Conservation (phyloP, 164 flowering plant genomes). For the Sedum album region DNA sequence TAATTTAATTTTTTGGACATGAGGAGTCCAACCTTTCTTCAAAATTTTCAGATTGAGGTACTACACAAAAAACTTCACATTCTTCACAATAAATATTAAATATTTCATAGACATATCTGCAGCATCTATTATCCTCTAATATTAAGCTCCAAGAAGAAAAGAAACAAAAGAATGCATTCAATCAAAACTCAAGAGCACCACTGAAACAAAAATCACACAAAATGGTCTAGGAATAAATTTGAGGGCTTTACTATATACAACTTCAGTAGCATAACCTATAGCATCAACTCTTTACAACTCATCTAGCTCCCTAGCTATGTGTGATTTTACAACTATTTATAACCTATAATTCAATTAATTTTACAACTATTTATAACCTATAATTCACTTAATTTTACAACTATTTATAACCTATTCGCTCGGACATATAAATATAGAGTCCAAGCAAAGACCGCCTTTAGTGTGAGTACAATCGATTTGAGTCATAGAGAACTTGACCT, state of each 20-base stretch:
- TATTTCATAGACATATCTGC: background rate
- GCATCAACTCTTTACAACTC: background rate
- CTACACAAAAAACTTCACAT: no score
- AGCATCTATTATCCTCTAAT: background rate
- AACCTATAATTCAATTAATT: background rate
- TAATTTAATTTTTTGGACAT: no score
- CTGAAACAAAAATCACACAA: background rate
- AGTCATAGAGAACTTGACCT: conserved; percentile 53
- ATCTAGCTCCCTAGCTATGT: background rate
- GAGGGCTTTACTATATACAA: background rate
- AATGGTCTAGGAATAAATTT: background rate
- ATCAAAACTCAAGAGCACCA: background rate
- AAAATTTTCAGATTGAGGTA: no score
- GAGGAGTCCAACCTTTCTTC: no score
- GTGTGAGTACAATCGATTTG: conserved; percentile 78
- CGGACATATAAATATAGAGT: conserved; percentile 48
- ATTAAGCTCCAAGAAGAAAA: background rate
- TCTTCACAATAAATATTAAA: no score
- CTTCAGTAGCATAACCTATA: background rate
- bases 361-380: background rate
- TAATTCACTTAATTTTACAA: background rate
- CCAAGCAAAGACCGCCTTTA: conserved; percentile 65
- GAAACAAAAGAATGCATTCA: background rate
- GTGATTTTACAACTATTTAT: background rate
- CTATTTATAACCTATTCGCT: conserved; percentile 5